Base-by-base conservation (phyloP, 495 filamentous ascomycete genomes). In the Tuber melanosporum region DNA sequence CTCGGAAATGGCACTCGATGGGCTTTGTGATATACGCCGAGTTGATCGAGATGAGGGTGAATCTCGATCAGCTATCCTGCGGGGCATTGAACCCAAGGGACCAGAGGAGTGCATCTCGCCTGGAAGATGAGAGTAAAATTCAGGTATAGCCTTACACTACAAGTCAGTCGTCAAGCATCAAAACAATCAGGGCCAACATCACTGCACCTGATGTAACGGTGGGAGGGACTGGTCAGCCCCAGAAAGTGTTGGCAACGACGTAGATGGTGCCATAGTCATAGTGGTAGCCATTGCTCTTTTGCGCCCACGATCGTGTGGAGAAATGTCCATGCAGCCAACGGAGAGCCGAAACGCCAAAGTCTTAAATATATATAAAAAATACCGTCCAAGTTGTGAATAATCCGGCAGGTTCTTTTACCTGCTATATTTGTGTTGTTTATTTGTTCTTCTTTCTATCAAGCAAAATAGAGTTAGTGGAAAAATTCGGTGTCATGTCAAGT, bases 121-220 rank as follows among this genome's bases (percentile, higher is more conserved):
- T 66, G 80, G 70, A 75, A 43, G 57, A 71, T 79, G 77, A 44
- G 81, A 77, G 69, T 82, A 77, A 57, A 82, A 82, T 66, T 82
- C 81, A 46, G 81, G 81, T 72, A 82, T 77, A 39, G 81, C 81
- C 81, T 77, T 78, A 20, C 45, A 69, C 41, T 71, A 45, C 71
- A 49, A 71, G 76, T 76, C 36, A 79, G 80, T 76, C 19, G 57
- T 22, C 32, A 71, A 44, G 26, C 32, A 45, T 78, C 73, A 39
- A 39, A 42, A 32, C 26, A 41, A 70, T 44, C 41, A 22, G 52
- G 49, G 41, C 22, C 43, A 20, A 79, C 32, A 74, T 62, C 66
- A 73, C 39, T 70, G 75, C 79, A 82, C 81, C 80, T 82, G 80
- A 72, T 82, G 80, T 70, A 82, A 75, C 77, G 81, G 81, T 8